Evolutionary conservation across 768 basidiomycete genomes (phyloP), one percentile per base, ranked within the genome.

Genomic region (Galerina marginata): DNA sequence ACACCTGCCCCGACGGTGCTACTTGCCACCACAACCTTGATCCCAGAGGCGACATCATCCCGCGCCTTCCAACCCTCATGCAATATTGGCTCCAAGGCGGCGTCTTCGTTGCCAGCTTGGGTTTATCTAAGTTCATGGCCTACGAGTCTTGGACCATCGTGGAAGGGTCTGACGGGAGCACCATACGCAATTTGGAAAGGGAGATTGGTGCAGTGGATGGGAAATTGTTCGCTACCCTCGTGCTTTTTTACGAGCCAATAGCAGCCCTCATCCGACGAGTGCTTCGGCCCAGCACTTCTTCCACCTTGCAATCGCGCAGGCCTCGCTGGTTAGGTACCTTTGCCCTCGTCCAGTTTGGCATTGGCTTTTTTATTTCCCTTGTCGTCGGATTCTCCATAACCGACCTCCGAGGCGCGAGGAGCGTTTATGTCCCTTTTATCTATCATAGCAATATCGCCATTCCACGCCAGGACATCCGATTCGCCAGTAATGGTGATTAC

Each of bases 11-110:
- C 4, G 37, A 37, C 23, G 47, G 47, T 11, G 45, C 56, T 9
- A 49, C 36, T 14, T 57, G 56, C 37, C 38, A 20, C 2, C n/a
- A 38, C 45, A 48, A 40, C 9, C 29, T 49, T 10, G 56, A 57
- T 29, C 56, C 56, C 7, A 57, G 15, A 2, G 45, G 46, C 10
- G 25, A 49, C 26, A 57, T 57, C 15, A 7, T 49, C 16, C 36
- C 36, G 1, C 45, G 14, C 46, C 36, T 57, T 38, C 56, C 48
- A 40, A 49, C 56, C 2, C 2, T 49, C 20, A 57, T 57, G 46
- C 29, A 33, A 20, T 57, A 49, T 26, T 57, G 56, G 56, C 20
- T 57, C 6, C 33, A 49, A 25, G 16, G 12, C n/a, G 56, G 56
- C 10, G 37, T 42, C 3, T 9, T 25, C n/a, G 26, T 57, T 23